These are phyloP conservation scores for Lasiodiplodia theobromae DNA, from an alignment of 2,329 filamentous ascomycete species.

Conservation along the genomic window DNA sequence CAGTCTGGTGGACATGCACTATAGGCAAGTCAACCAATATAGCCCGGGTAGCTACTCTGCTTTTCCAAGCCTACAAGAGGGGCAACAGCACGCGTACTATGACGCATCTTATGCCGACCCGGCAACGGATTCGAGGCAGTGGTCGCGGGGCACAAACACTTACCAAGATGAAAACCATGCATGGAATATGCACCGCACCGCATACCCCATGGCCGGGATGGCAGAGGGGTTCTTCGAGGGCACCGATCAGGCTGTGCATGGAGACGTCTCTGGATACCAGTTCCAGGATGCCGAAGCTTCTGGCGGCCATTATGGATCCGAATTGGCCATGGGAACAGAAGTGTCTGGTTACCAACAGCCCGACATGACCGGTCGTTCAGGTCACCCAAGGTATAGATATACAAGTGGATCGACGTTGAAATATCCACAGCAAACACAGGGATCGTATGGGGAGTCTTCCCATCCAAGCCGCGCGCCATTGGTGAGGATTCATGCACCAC, in stretches of 20 bases:
- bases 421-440: background rate
- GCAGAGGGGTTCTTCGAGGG: background rate
- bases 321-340: background rate
- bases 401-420: background rate
- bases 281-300: background rate
- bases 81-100: background rate
- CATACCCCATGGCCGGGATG: background rate
- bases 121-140: background rate
- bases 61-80: background rate
- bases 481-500: background rate
- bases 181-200: background rate
- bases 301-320: background rate
- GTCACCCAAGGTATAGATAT: background rate
- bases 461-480: background rate
- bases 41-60: background rate
- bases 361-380: background rate
- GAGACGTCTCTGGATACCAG: background rate
- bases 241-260: background rate
- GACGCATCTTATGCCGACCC: background rate
- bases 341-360: background rate
- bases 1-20: background rate
- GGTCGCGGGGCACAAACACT: background rate
- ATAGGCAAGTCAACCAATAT: background rate
- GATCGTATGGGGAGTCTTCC: background rate
- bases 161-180: background rate